Conservation (phyloP, 1,284 basidiomycete species). For the Ganoderma lucidum region DNA sequence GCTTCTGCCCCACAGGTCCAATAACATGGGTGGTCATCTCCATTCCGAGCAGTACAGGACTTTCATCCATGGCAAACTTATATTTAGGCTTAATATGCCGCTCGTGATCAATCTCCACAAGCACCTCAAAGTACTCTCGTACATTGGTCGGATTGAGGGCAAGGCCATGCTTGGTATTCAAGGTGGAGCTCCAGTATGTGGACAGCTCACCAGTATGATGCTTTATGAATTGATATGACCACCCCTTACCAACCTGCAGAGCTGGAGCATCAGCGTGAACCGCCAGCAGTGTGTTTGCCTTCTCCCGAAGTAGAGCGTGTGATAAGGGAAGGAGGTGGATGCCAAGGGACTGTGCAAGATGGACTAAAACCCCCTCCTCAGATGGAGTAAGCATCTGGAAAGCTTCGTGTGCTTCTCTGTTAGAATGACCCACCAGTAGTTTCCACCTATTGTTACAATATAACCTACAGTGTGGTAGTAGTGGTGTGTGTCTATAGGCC, state of each 20-base stretch:
- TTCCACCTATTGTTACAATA: no score
- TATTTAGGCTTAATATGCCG: no score
- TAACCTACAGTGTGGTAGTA: no score
- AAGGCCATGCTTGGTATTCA: neutral
- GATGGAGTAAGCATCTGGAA: neutral
- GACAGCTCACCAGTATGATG: neutral
- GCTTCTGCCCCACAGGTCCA: neutral
- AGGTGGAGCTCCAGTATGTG: constrained; percentile 1
- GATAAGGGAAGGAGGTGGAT: neutral
- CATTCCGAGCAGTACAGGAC: no score
- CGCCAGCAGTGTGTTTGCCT: neutral
- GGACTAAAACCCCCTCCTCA: neutral
- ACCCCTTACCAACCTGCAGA: neutral
- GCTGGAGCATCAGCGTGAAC: neutral
- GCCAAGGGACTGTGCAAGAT: neutral
- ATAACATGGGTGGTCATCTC: neutral
- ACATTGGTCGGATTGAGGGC: constrained; percentile 1
- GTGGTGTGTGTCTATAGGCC: no score
- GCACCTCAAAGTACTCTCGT: constrained; percentile 9
- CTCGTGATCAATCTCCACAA: no score
- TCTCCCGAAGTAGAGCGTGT: neutral
- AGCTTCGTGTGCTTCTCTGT: no score
- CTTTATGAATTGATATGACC: neutral
- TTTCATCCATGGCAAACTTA: no score
- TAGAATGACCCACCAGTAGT: no score